These are phyloP conservation scores for Clavispora fructus DNA, from an alignment of 805 yeast genomes.

Conservation along the genomic window DNA sequence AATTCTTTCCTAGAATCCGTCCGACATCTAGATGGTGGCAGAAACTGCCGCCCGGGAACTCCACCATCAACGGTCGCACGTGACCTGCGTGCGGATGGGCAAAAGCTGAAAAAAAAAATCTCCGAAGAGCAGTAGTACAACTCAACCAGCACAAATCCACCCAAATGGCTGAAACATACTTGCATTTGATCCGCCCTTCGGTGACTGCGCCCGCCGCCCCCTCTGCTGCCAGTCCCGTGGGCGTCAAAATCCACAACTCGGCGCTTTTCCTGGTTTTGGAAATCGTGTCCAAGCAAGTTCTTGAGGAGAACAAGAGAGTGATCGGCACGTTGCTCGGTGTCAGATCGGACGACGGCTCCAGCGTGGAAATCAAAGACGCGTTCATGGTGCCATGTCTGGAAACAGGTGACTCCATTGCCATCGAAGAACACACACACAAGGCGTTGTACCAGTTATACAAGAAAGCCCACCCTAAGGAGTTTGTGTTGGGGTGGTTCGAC, in stretches of 20 bases:
- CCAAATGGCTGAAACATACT: constrained; percentile 20
- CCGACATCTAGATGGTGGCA: no score
- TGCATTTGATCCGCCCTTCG: constrained; percentile 49
- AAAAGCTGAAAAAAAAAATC: constrained; percentile 7
- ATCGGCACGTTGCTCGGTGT: constrained; percentile 80
- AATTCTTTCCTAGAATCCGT: no score
- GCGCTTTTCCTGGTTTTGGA: constrained; percentile 76
- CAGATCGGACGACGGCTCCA: constrained; percentile 78
- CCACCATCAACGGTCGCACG: constrained; percentile 4
- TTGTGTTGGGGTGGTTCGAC: constrained; percentile 83
- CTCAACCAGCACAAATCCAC: neutral
- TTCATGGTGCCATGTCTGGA: constrained; percentile 78
- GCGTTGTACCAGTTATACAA: constrained; percentile 66
- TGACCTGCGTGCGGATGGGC: constrained; percentile 12
- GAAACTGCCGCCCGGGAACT: neutral
- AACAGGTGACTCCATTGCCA: constrained; percentile 66
- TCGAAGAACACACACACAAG: constrained; percentile 73
- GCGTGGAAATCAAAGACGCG: constrained; percentile 66
- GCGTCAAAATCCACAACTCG: constrained; percentile 56
- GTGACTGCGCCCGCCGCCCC: constrained; percentile 43
- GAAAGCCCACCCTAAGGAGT: constrained; percentile 72
- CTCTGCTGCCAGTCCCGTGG: constrained; percentile 43
- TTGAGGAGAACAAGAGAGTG: constrained; percentile 46
- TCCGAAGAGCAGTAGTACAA: constrained; percentile 1
- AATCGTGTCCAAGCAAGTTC: constrained; percentile 51